Conservation (phyloP, 495 filamentous ascomycete species). For the Aspergillus asperescens region DNA sequence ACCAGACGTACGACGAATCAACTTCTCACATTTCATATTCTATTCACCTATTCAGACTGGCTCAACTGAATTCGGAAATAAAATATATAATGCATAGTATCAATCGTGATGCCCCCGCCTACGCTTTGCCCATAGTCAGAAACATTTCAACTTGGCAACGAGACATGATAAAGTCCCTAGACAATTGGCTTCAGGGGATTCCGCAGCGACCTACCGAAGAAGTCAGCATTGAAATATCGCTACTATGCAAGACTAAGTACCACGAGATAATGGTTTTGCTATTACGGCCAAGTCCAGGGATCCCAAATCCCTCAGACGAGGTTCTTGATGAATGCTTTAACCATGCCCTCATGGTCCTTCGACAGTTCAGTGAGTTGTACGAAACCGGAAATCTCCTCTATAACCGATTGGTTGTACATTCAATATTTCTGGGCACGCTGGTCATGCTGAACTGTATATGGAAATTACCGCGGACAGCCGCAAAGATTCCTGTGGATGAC, state of each 20-base stretch:
- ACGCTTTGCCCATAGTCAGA: slow-evolving; percentile 35
- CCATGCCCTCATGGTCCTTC: slow-evolving; percentile 33
- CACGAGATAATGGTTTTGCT: slow-evolving; percentile 43
- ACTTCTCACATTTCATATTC: slow-evolving; percentile 37
- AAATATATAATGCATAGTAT: slow-evolving; percentile 47
- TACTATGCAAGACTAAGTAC: slow-evolving; percentile 34
- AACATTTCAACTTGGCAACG: slow-evolving; percentile 39
- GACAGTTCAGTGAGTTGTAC: slow-evolving; percentile 33
- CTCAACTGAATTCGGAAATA: slow-evolving; percentile 43
- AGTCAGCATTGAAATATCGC: slow-evolving; percentile 19
- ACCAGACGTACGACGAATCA: not conserved
- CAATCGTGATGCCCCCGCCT: slow-evolving; percentile 31
- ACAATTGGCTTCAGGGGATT: slow-evolving; percentile 29
- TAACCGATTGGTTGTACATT: slow-evolving; percentile 39
- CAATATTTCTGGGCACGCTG: slow-evolving; percentile 36
- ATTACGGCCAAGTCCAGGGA: slow-evolving; percentile 38
- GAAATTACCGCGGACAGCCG: slow-evolving; percentile 31
- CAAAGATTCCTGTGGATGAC: slow-evolving; percentile 34
- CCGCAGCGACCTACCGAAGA: slow-evolving; percentile 18
- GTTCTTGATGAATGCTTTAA: slow-evolving; percentile 31
- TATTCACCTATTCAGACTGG: slow-evolving; percentile 40
- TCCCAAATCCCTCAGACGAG: slow-evolving; percentile 36
- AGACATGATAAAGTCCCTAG: slow-evolving; percentile 32
- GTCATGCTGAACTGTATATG: slow-evolving; percentile 42
- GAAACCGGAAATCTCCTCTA: slow-evolving; percentile 31